Evolutionary conservation across 1,284 basidiomycete genomes (phyloP).

Genomic region (Wolfiporia cocos): DNA sequence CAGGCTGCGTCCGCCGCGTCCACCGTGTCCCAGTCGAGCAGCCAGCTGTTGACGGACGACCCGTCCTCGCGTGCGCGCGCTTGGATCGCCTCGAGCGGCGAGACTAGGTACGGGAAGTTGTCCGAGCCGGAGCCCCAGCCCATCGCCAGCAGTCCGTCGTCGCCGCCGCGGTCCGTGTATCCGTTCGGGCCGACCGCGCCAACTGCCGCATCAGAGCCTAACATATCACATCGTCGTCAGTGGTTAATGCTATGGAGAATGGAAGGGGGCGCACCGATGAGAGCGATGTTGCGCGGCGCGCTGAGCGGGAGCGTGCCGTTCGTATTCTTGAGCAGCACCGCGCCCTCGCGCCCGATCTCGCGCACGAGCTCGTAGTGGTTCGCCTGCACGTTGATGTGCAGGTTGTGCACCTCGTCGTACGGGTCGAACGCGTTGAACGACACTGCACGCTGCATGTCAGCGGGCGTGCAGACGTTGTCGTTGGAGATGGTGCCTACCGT

Average conservation of each 20-base stretch:
- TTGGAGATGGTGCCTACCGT: conserved; percentile 11
- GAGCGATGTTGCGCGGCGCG: conserved; percentile 48
- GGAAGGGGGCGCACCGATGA: too few species aligned
- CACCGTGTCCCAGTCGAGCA: conserved; percentile 60
- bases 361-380: conserved; percentile 69
- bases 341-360: conserved; percentile 70
- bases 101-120: conserved; percentile 57
- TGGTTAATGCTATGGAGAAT: too few species aligned
- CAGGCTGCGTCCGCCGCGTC: conserved; percentile 45
- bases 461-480: not conserved
- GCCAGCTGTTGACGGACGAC: conserved; percentile 50
- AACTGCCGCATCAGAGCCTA: conserved; percentile 67
- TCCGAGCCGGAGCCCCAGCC: conserved; percentile 63
- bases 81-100: conserved; percentile 71
- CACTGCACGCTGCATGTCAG: conserved; percentile 20
- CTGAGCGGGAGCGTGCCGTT: conserved; percentile 60
- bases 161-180: conserved; percentile 58
- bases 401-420: conserved; percentile 47
- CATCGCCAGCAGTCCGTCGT: conserved; percentile 72
- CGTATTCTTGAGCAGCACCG: conserved; percentile 80
- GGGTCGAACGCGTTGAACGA: conserved; percentile 59
- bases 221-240: too few species aligned
- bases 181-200: conserved; percentile 67
- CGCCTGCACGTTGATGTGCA: conserved; percentile 70
- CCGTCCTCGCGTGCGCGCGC: conserved; percentile 48